A percentile compares a stretch with the other conserved stretches of the same genome.
Evolutionary conservation across 129 eudicot species (phyloP).

Genomic region (Flaveria robusta): DNA sequence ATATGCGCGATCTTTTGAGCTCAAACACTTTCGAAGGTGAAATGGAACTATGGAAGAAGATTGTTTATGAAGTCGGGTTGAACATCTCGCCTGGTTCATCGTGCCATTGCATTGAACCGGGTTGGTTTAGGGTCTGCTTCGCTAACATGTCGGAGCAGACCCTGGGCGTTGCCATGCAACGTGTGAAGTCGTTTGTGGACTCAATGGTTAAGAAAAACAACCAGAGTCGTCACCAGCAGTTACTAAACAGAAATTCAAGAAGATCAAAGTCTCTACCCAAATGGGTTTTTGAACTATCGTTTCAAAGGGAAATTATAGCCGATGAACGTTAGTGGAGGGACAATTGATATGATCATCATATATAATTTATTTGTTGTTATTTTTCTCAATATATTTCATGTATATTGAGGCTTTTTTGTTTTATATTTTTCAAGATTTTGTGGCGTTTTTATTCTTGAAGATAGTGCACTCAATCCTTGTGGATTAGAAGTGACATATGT

Average conservation of each 20-base stretch:
- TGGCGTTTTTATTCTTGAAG: conserved; percentile 26
- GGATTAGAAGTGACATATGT: conserved; percentile 82
- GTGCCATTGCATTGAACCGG: conserved; percentile 93
- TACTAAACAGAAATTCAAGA: conserved; percentile 47
- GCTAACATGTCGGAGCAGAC: conserved; percentile 90
- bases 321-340: conserved; percentile 53
- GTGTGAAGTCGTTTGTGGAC: conserved; percentile 49
- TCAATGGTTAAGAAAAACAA: conserved; percentile 25
- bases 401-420: conserved; percentile 24
- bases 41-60: conserved; percentile 81
- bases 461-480: conserved; percentile 82
- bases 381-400: conserved; percentile 33
- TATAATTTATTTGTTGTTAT: conserved; percentile 22
- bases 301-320: conserved; percentile 54
- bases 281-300: conserved; percentile 95
- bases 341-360: conserved; percentile 3
- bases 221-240: conserved; percentile 36
- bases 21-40: conserved; percentile 70
- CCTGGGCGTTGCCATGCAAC: conserved; percentile 58
- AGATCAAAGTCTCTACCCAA: conserved; percentile 67
- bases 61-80: conserved; percentile 80
- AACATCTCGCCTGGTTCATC: conserved; percentile 95
- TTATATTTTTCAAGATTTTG: conserved; percentile 7
- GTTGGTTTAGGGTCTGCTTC: conserved; percentile 92
- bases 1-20: conserved; percentile 74